Conservation (phyloP, 768 basidiomycete genomes). For the Fomitopsis serialis region DNA sequence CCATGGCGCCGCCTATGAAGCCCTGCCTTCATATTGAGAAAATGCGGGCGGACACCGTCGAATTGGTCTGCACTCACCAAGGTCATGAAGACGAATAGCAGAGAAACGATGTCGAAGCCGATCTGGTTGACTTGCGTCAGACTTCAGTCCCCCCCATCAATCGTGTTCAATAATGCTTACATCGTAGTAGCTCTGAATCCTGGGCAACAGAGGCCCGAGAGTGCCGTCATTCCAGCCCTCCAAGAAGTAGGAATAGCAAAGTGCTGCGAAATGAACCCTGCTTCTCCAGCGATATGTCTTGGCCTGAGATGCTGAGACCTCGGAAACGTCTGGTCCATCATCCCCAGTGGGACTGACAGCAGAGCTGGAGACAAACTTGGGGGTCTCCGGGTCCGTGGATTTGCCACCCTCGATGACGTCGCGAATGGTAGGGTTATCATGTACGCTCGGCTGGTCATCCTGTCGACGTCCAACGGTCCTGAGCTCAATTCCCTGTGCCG, state of each 20-base stretch:
- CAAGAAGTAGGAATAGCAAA: conserved; percentile 54
- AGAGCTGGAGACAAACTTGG: no score
- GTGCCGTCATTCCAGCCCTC: conserved; percentile 80
- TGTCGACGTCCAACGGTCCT: no score
- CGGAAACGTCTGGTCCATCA: conserved; percentile 19
- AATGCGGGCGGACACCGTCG: no score
- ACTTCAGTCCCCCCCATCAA: neutral
- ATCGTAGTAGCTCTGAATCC: conserved; percentile 53
- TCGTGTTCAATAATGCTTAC: conserved; percentile 20
- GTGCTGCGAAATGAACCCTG: conserved; percentile 43
- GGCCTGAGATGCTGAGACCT: neutral
- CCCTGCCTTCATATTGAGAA: conserved; percentile 27
- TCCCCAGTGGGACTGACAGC: no score
- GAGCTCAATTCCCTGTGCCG: no score
- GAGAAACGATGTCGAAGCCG: conserved; percentile 48
- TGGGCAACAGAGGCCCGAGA: conserved; percentile 68
- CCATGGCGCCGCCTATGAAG: conserved; percentile 39
- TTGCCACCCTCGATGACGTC: no score
- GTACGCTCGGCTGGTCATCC: no score
- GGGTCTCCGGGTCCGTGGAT: no score
- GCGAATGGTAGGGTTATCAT: no score
- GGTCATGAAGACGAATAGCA: conserved; percentile 47
- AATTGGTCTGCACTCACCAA: conserved; percentile 27
- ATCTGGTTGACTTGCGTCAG: conserved; percentile 25
- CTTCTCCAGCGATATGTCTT: neutral